phyloP scores from a whole-genome alignment of 2,329 filamentous ascomycete species.

The Epichloe festucae region DNA sequence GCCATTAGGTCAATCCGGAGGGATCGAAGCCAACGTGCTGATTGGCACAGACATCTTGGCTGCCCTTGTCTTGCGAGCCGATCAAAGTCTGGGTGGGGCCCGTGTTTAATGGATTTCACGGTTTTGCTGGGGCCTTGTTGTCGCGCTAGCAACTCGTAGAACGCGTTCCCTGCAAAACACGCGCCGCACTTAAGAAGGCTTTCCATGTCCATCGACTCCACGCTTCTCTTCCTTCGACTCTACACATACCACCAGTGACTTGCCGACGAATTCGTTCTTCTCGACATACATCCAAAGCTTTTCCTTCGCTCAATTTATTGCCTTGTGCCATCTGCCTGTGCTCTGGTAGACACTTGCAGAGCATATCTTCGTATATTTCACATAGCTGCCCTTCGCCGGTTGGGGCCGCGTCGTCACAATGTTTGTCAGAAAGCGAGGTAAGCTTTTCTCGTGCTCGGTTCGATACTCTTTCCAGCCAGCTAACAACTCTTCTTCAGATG shows the following conservation, averaged over 20 bases:
- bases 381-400: constrained; percentile 11
- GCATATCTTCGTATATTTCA: constrained; percentile 12
- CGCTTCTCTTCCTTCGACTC: constrained; percentile 10
- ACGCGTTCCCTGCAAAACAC: constrained; percentile 18
- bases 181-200: constrained; percentile 25
- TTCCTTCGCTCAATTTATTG: not conserved
- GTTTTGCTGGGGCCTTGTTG: constrained; percentile 9
- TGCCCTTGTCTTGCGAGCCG: not conserved
- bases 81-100: constrained; percentile 7
- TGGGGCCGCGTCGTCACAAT: constrained; percentile 27
- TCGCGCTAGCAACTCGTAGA: constrained; percentile 21
- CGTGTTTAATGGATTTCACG: constrained; percentile 16
- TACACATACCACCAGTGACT: constrained; percentile 9
- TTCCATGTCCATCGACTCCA: constrained; percentile 9
- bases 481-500: constrained; percentile 50
- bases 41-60: too few relatives aligned
- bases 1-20: too few relatives aligned
- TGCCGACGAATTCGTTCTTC: constrained; percentile 3
- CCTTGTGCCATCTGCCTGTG: constrained; percentile 11
- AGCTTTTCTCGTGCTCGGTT: constrained; percentile 15
- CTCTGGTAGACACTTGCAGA: constrained; percentile 14
- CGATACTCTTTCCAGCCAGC: not conserved
- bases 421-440: constrained; percentile 53
- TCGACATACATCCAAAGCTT: not conserved
- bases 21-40: not conserved